phyloP scores from a whole-genome alignment of 1,139 yeast genomes.

The Taphrina confusa region DNA sequence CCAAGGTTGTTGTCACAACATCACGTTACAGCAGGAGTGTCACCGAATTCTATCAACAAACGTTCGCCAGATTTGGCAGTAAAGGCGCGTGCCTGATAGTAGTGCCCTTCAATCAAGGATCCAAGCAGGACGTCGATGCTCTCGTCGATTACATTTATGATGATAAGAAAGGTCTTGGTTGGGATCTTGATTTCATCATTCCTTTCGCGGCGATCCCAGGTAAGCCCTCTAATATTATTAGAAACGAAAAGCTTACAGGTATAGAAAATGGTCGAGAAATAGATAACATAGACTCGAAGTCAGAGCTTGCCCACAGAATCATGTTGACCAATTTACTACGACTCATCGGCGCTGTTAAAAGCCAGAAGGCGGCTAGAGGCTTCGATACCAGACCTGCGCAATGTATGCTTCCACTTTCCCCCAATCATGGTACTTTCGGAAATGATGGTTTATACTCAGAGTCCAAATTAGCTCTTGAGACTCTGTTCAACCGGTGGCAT shows the following conservation, averaged over 20 bases:
- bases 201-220: slow-evolving; percentile 96
- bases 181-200: slow-evolving; percentile 94
- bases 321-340: slow-evolving; percentile 95
- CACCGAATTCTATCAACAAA: slow-evolving; percentile 90
- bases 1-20: slow-evolving; percentile 92
- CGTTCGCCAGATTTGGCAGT: slow-evolving; percentile 91
- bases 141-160: slow-evolving; percentile 82
- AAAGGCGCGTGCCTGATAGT: slow-evolving; percentile 87
- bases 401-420: slow-evolving; percentile 92
- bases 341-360: slow-evolving; percentile 84
- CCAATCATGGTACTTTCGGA: slow-evolving; percentile 98
- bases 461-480: slow-evolving; percentile 91
- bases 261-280: slow-evolving; percentile 90
- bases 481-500: slow-evolving; percentile 97
- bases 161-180: slow-evolving; percentile 89
- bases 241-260: background rate
- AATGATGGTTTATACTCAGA: slow-evolving; percentile 97
- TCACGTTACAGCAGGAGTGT: slow-evolving; percentile 92
- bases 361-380: slow-evolving; percentile 68
- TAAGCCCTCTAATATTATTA: background rate
- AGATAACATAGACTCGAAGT: slow-evolving; percentile 87
- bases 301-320: slow-evolving; percentile 96
- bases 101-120: slow-evolving; percentile 92
- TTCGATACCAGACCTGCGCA: slow-evolving; percentile 98
- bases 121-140: slow-evolving; percentile 87